Evolutionary conservation across 1,284 basidiomycete genomes (phyloP).

Genomic region (Athelia sp.): DNA sequence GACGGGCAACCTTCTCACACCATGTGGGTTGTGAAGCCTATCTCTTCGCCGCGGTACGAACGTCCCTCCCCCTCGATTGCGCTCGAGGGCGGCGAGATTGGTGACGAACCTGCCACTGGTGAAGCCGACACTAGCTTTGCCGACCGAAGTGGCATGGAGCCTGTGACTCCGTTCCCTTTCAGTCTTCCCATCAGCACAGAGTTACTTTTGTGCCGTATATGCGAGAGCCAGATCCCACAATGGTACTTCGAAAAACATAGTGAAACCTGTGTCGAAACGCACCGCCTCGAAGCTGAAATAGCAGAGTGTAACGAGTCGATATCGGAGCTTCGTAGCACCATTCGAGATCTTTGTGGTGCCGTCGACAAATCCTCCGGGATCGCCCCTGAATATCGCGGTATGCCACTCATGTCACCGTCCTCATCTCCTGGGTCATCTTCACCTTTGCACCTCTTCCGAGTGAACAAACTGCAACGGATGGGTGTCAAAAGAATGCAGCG

Average conservation of each 20-base stretch:
- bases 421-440: conserved; percentile 63
- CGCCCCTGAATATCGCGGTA: conserved; percentile 82
- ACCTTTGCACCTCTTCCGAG: conserved; percentile 68
- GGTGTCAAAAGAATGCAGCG: conserved; percentile 81
- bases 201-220: conserved; percentile 96
- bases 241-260: conserved; percentile 99
- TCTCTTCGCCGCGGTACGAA: conserved; percentile 64
- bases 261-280: conserved; percentile 97
- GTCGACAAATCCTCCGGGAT: conserved; percentile 60
- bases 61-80: conserved; percentile 52
- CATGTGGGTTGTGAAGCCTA: conserved; percentile 98
- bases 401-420: conserved; percentile 72
- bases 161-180: conserved; percentile 66
- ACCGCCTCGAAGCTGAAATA: conserved; percentile 95
- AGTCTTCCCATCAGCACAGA: conserved; percentile 75
- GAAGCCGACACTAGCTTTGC: conserved; percentile 21
- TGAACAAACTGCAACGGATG: conserved; percentile 70
- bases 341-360: conserved; percentile 65
- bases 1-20: conserved; percentile 88
- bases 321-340: conserved; percentile 78
- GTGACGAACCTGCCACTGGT: conserved; percentile 37
- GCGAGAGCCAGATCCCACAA: conserved; percentile 93
- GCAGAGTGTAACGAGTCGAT: conserved; percentile 92
- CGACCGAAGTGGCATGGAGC: conserved; percentile 33
- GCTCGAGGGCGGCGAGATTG: conserved; percentile 52